These are phyloP conservation scores for Puccinellia tenuiflora DNA, from an alignment of 176 grass and related monocot species.

Conservation along the genomic window DNA sequence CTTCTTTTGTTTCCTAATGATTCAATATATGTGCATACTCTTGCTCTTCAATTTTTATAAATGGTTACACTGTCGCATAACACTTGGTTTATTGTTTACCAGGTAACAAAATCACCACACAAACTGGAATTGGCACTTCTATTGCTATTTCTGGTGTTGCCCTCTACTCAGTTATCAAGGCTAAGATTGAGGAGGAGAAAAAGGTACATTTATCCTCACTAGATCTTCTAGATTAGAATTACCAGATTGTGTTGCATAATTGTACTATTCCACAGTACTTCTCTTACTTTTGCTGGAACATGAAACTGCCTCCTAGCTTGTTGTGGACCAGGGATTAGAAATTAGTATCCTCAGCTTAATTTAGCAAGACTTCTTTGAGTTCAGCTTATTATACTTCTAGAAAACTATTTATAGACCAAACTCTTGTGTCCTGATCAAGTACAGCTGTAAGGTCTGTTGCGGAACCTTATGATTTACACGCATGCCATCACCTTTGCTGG, in stretches of 20 bases:
- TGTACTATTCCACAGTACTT: background rate
- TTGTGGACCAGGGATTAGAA: background rate
- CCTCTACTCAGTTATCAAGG: slow-evolving; percentile 81
- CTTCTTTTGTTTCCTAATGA: slow-evolving; percentile 16
- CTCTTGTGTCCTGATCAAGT: background rate
- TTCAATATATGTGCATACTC: slow-evolving; percentile 5
- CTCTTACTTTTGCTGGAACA: background rate
- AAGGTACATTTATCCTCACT: slow-evolving; percentile 42
- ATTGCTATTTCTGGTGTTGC: slow-evolving; percentile 88
- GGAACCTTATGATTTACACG: background rate
- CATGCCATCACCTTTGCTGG: background rate
- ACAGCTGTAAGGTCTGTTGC: background rate
- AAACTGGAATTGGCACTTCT: slow-evolving; percentile 80
- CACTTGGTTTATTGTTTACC: slow-evolving; percentile 10
- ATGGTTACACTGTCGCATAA: background rate
- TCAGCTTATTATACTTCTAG: background rate
- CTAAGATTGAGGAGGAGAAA: slow-evolving; percentile 86
- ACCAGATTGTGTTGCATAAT: background rate
- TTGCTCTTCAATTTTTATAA: background rate
- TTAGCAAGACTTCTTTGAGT: background rate
- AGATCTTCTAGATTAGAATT: slow-evolving; percentile 1
- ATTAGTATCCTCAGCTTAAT: background rate
- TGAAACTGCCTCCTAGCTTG: background rate
- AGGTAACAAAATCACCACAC: slow-evolving; percentile 85
- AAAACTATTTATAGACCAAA: background rate